Percentiles rank a stretch among this genome's conserved stretches.
phyloP scores from a whole-genome alignment of 352 stramenopile genomes.

The Globisporangium spinosum region DNA sequence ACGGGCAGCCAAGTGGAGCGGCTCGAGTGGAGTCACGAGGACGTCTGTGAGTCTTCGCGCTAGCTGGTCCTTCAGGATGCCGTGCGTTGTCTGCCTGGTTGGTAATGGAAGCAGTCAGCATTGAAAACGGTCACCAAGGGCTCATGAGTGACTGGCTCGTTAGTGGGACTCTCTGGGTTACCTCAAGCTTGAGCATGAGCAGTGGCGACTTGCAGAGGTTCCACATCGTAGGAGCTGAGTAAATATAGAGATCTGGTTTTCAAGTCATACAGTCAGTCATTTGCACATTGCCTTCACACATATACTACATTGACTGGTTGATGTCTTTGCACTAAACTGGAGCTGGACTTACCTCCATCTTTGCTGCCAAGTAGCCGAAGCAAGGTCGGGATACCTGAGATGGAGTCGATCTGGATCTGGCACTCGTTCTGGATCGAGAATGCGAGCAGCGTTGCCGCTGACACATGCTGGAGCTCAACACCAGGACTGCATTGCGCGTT shows the following conservation, averaged over 20 bases:
- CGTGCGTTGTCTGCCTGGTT: constrained; percentile 48
- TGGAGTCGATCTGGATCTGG: constrained; percentile 56
- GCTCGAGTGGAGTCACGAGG: constrained; percentile 43
- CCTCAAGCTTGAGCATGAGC: constrained; percentile 68
- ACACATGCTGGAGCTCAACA: constrained; percentile 35
- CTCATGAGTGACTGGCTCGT: too few species aligned
- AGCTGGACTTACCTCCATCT: constrained; percentile 24
- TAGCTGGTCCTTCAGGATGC: constrained; percentile 54
- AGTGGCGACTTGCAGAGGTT: constrained; percentile 65
- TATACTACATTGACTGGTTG: background rate
- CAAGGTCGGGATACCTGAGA: constrained; percentile 42
- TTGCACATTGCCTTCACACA: background rate
- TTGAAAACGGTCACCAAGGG: too few species aligned
- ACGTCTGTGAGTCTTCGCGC: constrained; percentile 46
- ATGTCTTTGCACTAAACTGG: background rate
- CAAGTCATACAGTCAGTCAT: background rate
- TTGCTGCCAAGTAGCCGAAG: constrained; percentile 41
- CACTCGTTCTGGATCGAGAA: constrained; percentile 74
- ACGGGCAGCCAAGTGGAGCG: constrained; percentile 38
- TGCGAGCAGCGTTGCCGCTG: constrained; percentile 48
- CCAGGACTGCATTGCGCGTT: constrained; percentile 29
- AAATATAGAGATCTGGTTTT: constrained; percentile 36
- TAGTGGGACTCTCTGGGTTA: background rate
- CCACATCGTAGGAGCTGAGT: constrained; percentile 54
- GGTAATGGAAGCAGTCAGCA: background rate